Percentiles rank a stretch among this genome's conserved stretches.
Conservation (phyloP, 768 basidiomycete species). For the Boletus rubropictus region DNA sequence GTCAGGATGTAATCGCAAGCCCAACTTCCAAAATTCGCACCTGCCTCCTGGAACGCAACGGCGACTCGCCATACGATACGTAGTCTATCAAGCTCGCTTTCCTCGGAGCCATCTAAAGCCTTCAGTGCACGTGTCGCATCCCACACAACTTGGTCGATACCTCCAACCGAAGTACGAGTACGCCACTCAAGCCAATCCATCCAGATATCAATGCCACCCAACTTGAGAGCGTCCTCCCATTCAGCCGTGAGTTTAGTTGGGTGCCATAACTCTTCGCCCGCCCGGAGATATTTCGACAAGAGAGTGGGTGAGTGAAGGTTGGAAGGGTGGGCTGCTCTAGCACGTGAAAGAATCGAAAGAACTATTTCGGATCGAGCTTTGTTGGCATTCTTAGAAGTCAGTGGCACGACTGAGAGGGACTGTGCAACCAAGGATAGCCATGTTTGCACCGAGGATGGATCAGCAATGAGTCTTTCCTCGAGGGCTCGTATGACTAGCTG, state of each 20-base stretch:
- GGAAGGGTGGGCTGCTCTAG: constrained; percentile 48
- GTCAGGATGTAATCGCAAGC: constrained; percentile 1
- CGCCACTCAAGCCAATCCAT: constrained; percentile 81
- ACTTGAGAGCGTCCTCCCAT: constrained; percentile 61
- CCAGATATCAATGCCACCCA: constrained; percentile 55
- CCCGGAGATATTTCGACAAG: constrained; percentile 58
- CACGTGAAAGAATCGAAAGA: constrained; percentile 59
- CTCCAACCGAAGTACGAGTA: constrained; percentile 42
- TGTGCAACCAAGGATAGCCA: constrained; percentile 66
- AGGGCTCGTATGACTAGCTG: constrained; percentile 55
- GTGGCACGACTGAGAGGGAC: constrained; percentile 56
- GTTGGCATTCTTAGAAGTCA: constrained; percentile 60
- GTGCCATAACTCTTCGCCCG: constrained; percentile 70
- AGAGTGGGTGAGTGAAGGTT: constrained; percentile 48
- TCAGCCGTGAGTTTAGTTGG: constrained; percentile 49
- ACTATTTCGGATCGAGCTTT: constrained; percentile 68
- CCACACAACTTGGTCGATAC: constrained; percentile 48
- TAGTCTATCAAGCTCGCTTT: constrained; percentile 49
- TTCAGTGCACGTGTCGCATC: constrained; percentile 46
- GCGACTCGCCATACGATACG: constrained; percentile 70
- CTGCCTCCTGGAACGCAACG: constrained; percentile 58
- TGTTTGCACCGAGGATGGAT: constrained; percentile 47
- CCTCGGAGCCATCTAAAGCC: constrained; percentile 36
- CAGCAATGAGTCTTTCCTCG: constrained; percentile 45
- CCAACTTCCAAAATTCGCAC: constrained; percentile 34